Evolutionary conservation across 2,329 filamentous ascomycete genomes (phyloP), one percentile per base, ranked within the genome.

Genomic region (Microcyclospora tardicrescens): DNA sequence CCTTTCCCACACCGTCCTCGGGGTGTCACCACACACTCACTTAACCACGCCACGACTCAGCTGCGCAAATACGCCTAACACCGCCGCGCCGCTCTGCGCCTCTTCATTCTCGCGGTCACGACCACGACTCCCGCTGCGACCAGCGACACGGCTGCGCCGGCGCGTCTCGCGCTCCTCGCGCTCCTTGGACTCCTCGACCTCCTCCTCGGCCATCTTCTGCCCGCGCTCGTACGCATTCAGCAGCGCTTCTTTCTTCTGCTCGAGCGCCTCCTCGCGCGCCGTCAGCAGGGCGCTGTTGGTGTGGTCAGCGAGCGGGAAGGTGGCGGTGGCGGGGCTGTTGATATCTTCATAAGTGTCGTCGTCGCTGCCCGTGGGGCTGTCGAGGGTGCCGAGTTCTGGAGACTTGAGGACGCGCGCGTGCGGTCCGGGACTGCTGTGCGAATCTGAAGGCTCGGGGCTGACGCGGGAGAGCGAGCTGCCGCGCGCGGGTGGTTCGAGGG

Each of bases 191-290:
- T 56, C 55, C 37, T 56, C 47, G 35, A 46, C 36, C 35, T 52
- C 50, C 37, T 59, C 58, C 37, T 59, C 51, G 8, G 48, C 46
- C 12, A 51, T 48, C 35, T 53, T 50, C 42, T 54, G 45, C 5
- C 55, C 58, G 10, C 53, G 43, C 39, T 60, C 56, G 16, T 57
- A 53, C 0, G 58, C 58, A 29, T 55, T 44, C 43, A 46, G 45
- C 11, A 55, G 43, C 28, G 58, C 57, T 29, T 59, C 52, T 34
- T 59, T 57, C 41, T 59, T 53, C 2, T 55, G 56, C 10, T 24
- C 19, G 19, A 24, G 19, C 19, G 50, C n/a, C 50, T 24, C 19
- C 8, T 24, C 19, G 19, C 19, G 19, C 47, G 16, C 40, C 44
- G 24, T 40, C 37, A 28, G 40, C 41, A 5, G 38, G 31, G 6